phyloP scores from a whole-genome alignment of 2,329 filamentous ascomycete genomes.

The Fusarium compactum region DNA sequence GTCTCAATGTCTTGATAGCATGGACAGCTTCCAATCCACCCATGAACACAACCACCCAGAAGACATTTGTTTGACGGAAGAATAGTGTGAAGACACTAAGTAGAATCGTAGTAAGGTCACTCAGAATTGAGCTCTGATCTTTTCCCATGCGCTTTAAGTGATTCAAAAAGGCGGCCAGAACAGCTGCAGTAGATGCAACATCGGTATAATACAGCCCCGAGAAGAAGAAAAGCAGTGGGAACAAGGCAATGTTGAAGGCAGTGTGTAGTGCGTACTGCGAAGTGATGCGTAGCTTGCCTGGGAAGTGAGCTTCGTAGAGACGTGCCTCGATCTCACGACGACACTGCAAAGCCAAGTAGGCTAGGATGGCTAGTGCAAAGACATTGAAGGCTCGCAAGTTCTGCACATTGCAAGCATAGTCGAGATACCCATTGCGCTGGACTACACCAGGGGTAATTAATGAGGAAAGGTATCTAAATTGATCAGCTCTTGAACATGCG shows the following conservation, averaged over 20 bases:
- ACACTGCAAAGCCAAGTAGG: constrained; percentile 62
- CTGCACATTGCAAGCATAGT: constrained; percentile 45
- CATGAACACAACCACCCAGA: constrained; percentile 88
- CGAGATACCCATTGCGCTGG: constrained; percentile 9
- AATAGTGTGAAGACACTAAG: constrained; percentile 75
- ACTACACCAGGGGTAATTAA: constrained; percentile 45
- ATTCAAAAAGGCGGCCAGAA: constrained; percentile 76
- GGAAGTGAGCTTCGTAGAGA: constrained; percentile 46
- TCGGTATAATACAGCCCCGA: constrained; percentile 96
- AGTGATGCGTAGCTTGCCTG: constrained; percentile 35
- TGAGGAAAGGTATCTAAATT: constrained; percentile 61
- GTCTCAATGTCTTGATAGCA: constrained; percentile 60
- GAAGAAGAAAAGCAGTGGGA: constrained; percentile 96
- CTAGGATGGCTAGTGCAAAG: constrained; percentile 55
- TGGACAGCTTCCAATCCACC: constrained; percentile 70
- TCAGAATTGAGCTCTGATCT: constrained; percentile 50
- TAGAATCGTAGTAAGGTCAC: constrained; percentile 60
- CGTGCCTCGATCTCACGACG: constrained; percentile 64
- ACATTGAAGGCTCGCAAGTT: constrained; percentile 64
- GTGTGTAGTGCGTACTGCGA: constrained; percentile 67
- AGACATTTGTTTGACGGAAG: constrained; percentile 96
- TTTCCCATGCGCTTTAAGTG: constrained; percentile 61
- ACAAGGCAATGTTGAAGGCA: constrained; percentile 83
- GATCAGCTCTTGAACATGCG: constrained; percentile 11
- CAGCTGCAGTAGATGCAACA: constrained; percentile 80